Conservation (phyloP, 2,329 filamentous ascomycete genomes). For the Talaromyces sp. region DNA sequence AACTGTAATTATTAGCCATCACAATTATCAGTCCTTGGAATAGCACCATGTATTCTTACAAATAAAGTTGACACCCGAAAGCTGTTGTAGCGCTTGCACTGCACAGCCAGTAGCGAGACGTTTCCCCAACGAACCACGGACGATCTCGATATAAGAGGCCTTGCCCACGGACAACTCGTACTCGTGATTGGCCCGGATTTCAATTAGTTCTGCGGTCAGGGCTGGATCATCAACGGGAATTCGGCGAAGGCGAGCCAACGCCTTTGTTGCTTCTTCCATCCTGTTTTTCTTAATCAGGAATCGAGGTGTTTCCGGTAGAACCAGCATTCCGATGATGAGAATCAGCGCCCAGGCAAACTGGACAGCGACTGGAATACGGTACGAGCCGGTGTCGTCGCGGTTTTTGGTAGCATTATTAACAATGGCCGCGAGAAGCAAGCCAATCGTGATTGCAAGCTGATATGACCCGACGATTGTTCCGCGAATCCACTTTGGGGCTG, state of each 20-base stretch:
- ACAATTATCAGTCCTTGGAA: not conserved
- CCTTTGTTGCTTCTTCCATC: constrained; percentile 59
- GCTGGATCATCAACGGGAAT: constrained; percentile 56
- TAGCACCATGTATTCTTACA: constrained; percentile 20
- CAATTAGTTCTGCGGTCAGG: constrained; percentile 67
- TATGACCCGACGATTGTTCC: constrained; percentile 71
- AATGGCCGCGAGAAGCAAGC: constrained; percentile 49
- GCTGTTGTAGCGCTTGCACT: constrained; percentile 36
- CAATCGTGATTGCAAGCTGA: constrained; percentile 70
- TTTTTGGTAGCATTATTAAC: constrained; percentile 64
- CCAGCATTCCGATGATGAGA: constrained; percentile 62
- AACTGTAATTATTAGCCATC: constrained; percentile 15
- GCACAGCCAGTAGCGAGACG: constrained; percentile 34
- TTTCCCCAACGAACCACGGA: constrained; percentile 30
- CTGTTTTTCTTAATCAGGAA: constrained; percentile 61
- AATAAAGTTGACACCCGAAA: constrained; percentile 41
- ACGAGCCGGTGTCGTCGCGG: constrained; percentile 58
- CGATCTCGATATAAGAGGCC: constrained; percentile 30
- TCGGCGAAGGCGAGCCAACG: constrained; percentile 58
- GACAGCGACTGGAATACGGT: constrained; percentile 70
- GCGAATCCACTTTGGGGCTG: constrained; percentile 68
- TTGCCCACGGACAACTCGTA: constrained; percentile 58
- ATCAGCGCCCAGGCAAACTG: constrained; percentile 70
- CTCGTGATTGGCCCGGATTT: constrained; percentile 83
- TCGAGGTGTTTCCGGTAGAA: constrained; percentile 73